Evolutionary conservation across 148 eudicot species (phyloP).

Genomic region (Rhododendron henanense): DNA sequence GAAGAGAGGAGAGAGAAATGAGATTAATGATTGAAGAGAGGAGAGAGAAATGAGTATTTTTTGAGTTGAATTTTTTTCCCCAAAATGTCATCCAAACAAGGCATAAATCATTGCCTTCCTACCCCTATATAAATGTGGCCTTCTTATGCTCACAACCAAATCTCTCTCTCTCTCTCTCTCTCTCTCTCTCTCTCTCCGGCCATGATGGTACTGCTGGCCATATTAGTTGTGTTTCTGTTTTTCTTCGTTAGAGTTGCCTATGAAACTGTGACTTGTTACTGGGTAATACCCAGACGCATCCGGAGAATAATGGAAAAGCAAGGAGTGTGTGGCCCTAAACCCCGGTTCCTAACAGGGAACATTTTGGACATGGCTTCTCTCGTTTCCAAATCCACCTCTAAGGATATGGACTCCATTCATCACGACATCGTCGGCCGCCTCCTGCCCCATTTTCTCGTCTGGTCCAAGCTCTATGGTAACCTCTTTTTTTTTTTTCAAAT

Average conservation of each 20-base stretch:
- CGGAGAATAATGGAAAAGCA: constrained; percentile 59
- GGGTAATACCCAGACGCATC: constrained; percentile 66
- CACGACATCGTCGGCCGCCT: constrained; percentile 72
- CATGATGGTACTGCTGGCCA: constrained; percentile 7
- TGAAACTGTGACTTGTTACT: constrained; percentile 58
- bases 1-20: too few relatives aligned
- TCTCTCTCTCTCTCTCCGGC: neutral
- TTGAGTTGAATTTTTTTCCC: too few relatives aligned
- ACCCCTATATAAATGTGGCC: constrained; percentile 10
- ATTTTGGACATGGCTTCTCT: constrained; percentile 61
- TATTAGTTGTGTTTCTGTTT: constrained; percentile 19
- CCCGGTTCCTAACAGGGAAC: constrained; percentile 63
- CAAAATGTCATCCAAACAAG: too few relatives aligned
- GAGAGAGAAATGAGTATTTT: too few relatives aligned
- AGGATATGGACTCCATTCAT: constrained; percentile 47
- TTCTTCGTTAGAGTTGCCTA: constrained; percentile 32
- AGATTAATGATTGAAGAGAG: too few relatives aligned
- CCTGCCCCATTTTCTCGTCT: constrained; percentile 64
- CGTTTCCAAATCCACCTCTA: constrained; percentile 54
- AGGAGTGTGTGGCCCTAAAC: constrained; percentile 79
- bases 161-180: neutral
- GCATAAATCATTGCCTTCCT: too few relatives aligned
- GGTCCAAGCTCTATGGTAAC: constrained; percentile 71
- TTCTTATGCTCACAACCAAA: neutral
- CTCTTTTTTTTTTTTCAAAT: neutral